Percentiles rank a stretch among this genome's conserved stretches.
Conservation (phyloP, 2,329 filamentous ascomycete genomes). For the Cladosporium colombiae region DNA sequence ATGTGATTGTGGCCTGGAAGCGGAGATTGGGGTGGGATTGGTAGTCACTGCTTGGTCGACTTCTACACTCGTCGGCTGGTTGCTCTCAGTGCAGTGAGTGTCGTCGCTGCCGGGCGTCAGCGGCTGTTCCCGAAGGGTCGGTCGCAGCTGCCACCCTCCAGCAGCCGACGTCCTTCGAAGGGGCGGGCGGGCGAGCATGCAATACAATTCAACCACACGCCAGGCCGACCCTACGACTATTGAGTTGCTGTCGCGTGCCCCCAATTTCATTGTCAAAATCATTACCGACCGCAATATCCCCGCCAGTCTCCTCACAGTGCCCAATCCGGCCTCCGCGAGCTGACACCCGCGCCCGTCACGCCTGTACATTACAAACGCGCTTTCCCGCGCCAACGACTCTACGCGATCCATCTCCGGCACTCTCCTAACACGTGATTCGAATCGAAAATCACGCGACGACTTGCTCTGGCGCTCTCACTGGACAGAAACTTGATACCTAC, state of each 20-base stretch:
- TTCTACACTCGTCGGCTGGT: background rate
- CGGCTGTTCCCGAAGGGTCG: conserved; percentile 7
- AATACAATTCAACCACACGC: conserved; percentile 16
- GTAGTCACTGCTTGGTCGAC: conserved; percentile 1
- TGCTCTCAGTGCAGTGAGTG: background rate
- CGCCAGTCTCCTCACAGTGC: background rate
- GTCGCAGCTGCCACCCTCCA: conserved; percentile 11
- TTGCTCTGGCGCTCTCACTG: background rate
- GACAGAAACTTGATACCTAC: background rate
- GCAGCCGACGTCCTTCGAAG: conserved; percentile 7
- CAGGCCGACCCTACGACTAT: background rate
- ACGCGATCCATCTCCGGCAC: background rate
- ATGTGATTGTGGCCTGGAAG: conserved; percentile 1
- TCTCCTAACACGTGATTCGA: background rate
- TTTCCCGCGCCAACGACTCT: background rate
- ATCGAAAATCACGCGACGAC: conserved; percentile 8
- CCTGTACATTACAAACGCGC: conserved; percentile 12
- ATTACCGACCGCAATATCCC: background rate
- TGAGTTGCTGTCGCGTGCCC: conserved; percentile 13
- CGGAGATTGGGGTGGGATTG: conserved; percentile 14
- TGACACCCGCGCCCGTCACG: conserved; percentile 14
- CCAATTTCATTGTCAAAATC: conserved; percentile 8
- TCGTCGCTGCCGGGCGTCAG: background rate
- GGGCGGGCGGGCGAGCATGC: conserved; percentile 2
- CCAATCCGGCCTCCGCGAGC: conserved; percentile 8